These are phyloP conservation scores for Chaetoceros tenuissimus DNA, from an alignment of 108 stramenopile species.

Conservation along the genomic window DNA sequence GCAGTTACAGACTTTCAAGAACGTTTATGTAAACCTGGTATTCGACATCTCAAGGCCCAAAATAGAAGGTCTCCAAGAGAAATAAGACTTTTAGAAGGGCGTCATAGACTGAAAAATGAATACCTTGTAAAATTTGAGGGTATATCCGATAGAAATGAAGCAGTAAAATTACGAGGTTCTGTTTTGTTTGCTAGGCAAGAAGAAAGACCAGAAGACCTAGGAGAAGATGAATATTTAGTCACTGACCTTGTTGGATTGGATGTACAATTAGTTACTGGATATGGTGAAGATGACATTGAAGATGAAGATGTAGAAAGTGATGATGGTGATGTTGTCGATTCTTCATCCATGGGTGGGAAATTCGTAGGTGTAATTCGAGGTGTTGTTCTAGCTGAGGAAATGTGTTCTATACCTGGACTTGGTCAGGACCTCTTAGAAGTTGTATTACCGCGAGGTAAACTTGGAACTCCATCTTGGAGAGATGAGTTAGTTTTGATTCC, in stretches of 20 bases:
- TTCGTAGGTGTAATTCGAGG: constrained; percentile 60
- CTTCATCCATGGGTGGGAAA: constrained; percentile 12
- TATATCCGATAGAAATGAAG: constrained; percentile 43
- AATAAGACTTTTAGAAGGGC: constrained; percentile 42
- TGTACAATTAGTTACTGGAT: constrained; percentile 28
- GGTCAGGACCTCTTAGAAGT: constrained; percentile 78
- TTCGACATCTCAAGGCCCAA: constrained; percentile 57
- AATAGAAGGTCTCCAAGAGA: constrained; percentile 68
- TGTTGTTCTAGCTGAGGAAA: constrained; percentile 72
- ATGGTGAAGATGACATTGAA: constrained; percentile 13
- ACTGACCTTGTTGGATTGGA: constrained; percentile 73
- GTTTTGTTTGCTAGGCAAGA: constrained; percentile 55
- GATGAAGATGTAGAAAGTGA: background rate
- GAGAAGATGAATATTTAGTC: constrained; percentile 48
- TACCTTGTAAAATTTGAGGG: constrained; percentile 61
- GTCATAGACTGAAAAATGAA: constrained; percentile 27
- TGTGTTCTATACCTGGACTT: constrained; percentile 67
- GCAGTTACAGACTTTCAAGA: constrained; percentile 62
- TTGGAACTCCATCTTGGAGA: constrained; percentile 18
- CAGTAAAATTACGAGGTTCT: constrained; percentile 45
- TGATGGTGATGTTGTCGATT: too few relatives aligned
- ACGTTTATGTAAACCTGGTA: constrained; percentile 46
- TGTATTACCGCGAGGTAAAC: constrained; percentile 20
- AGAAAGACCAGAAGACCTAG: constrained; percentile 37
- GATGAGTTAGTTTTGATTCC: constrained; percentile 71